These are phyloP conservation scores for Cunninghamia lanceolata DNA, from an alignment of 75 land plant genomes.

Conservation along the genomic window DNA sequence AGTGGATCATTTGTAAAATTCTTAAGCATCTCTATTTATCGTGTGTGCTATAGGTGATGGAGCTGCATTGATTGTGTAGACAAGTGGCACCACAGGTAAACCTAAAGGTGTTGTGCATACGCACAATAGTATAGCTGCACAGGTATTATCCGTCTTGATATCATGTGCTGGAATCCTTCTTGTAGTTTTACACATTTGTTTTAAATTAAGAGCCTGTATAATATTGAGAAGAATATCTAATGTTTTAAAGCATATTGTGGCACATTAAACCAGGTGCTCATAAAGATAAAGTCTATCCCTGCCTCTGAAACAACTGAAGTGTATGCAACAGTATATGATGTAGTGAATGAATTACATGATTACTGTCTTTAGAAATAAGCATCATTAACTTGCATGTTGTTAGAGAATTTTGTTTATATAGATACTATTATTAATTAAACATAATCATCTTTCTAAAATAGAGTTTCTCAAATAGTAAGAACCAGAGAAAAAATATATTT, in stretches of 20 bases:
- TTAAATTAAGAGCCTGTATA: background rate
- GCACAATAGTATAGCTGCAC: conserved; percentile 69
- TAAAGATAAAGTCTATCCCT: background rate
- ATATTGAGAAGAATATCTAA: background rate
- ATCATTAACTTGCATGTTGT: background rate
- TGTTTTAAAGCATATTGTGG: background rate
- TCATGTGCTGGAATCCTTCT: background rate
- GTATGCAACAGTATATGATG: background rate
- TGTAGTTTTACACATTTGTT: background rate
- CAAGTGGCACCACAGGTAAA: no score
- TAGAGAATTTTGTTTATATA: background rate
- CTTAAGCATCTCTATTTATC: background rate
- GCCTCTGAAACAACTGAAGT: background rate
- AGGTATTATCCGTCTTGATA: conserved; percentile 46
- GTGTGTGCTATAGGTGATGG: conserved; percentile 39
- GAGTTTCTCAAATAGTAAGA: background rate
- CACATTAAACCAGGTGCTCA: background rate
- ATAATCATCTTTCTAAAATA: background rate
- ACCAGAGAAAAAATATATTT: background rate
- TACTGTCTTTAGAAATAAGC: background rate
- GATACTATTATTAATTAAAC: background rate
- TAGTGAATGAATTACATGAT: background rate
- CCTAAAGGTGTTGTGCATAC: conserved; percentile 99
- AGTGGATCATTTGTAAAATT: background rate
- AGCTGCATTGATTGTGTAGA: conserved; percentile 88